Percentiles rank a stretch among this genome's conserved stretches.
Conservation (phyloP, 768 basidiomycete species). For the Naematelia aurantialba region DNA sequence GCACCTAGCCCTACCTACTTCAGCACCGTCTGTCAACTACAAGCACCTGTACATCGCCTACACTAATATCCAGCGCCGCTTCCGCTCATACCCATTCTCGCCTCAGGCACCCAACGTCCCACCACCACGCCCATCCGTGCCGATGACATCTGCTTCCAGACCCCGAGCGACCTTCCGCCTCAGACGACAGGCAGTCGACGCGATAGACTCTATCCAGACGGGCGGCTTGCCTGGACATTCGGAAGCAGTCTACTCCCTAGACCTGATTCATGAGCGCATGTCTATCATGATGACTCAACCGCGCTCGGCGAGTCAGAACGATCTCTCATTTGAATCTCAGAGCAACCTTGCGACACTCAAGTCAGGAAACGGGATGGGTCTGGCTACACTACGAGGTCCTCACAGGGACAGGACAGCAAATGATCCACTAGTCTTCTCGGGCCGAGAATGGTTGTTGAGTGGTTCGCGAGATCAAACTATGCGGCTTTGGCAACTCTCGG, state of each 20-base stretch:
- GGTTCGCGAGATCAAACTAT: conserved; percentile 46
- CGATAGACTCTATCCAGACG: conserved; percentile 32
- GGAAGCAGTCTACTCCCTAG: conserved; percentile 42
- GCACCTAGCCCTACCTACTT: conserved; percentile 29
- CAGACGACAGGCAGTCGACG: conserved; percentile 26
- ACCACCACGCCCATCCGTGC: not conserved
- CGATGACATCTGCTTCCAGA: not conserved
- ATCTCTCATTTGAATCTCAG: not conserved
- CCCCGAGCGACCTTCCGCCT: too few relatives aligned
- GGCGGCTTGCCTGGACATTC: conserved; percentile 47
- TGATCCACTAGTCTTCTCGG: conserved; percentile 10
- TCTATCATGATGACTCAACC: conserved; percentile 18
- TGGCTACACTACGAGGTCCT: conserved; percentile 2
- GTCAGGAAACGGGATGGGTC: conserved; percentile 4
- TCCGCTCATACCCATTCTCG: conserved; percentile 6
- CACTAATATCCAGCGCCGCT: conserved; percentile 25
- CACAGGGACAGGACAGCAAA: conserved; percentile 1
- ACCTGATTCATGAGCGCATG: conserved; percentile 38
- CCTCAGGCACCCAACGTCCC: not conserved
- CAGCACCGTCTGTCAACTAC: conserved; percentile 37
- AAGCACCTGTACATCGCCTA: conserved; percentile 43
- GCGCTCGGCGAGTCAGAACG: not conserved
- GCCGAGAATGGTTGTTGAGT: conserved; percentile 44
- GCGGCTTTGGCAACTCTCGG: conserved; percentile 37
- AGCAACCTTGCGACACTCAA: not conserved